These are phyloP conservation scores for Grosmannia clavigera DNA, from an alignment of 2,329 filamentous ascomycete species.

Conservation along the genomic window DNA sequence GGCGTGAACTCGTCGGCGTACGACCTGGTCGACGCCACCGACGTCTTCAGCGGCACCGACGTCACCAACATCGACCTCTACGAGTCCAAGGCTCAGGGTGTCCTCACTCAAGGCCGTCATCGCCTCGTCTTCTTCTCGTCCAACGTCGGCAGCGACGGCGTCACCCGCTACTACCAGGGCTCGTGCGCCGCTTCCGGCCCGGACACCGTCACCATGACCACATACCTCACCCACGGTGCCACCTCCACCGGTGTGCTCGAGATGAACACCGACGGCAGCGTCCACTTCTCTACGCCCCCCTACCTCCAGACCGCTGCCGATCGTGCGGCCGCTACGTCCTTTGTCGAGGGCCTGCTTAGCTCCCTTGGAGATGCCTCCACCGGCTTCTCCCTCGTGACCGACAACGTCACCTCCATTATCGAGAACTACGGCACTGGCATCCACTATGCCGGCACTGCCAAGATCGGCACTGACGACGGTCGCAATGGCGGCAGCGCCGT, in stretches of 20 bases:
- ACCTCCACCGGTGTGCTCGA: constrained; percentile 31
- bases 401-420: constrained; percentile 18
- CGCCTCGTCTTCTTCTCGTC: constrained; percentile 34
- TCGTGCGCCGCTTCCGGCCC: constrained; percentile 29
- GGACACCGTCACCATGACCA: constrained; percentile 20
- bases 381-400: not conserved
- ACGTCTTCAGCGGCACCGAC: constrained; percentile 1
- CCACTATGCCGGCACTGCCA: constrained; percentile 37
- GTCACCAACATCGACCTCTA: constrained; percentile 18
- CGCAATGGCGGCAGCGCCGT: constrained; percentile 42
- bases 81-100: constrained; percentile 20
- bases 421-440: constrained; percentile 40
- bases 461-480: constrained; percentile 46
- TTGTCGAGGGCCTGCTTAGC: constrained; percentile 31
- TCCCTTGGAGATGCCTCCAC: constrained; percentile 21
- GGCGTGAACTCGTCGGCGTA: not conserved
- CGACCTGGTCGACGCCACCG: constrained; percentile 8
- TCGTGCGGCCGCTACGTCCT: constrained; percentile 43
- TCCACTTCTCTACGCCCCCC: constrained; percentile 30
- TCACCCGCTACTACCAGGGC: constrained; percentile 26
- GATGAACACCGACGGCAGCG: constrained; percentile 25
- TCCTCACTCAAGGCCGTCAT: constrained; percentile 31
- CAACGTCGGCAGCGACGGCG: constrained; percentile 17
- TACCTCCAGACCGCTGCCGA: constrained; percentile 42
- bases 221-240: constrained; percentile 38